These are phyloP conservation scores for Picea sitchensis DNA, from an alignment of 75 land plant species.

Conservation along the genomic window DNA sequence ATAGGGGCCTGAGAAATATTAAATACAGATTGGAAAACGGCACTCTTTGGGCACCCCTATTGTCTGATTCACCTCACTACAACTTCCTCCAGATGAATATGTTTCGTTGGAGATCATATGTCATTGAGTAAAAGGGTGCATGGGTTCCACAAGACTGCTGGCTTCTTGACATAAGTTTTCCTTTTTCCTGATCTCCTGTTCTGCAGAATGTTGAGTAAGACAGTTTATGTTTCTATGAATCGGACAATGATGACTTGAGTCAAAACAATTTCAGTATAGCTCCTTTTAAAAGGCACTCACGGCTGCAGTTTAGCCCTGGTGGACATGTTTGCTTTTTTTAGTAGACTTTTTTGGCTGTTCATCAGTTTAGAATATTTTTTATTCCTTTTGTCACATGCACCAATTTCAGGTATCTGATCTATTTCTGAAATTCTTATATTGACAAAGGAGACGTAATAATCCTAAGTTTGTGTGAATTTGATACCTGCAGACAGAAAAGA, in stretches of 20 bases:
- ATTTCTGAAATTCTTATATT: neutral
- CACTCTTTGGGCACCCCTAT: neutral
- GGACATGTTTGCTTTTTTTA: neutral
- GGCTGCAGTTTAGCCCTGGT: neutral
- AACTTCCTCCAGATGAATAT: neutral
- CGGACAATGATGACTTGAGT: neutral
- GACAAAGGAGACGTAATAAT: neutral
- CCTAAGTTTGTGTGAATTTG: neutral
- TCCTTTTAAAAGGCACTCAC: neutral
- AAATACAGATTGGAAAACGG: neutral
- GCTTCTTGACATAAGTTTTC: neutral
- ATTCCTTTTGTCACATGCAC: neutral
- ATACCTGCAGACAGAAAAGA: conserved; percentile 7
- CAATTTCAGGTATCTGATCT: neutral
- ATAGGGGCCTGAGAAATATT: neutral
- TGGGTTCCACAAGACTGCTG: neutral
- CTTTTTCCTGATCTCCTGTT: neutral
- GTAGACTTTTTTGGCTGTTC: neutral
- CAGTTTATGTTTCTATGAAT: neutral
- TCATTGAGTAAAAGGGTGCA: neutral
- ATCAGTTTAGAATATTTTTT: neutral
- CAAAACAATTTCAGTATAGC: neutral
- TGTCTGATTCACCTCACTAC: neutral
- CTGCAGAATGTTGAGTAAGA: neutral
- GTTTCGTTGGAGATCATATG: neutral